Evolutionary conservation across 179 eudicot genomes (phyloP).

Genomic region (Vitellaria paradoxa): DNA sequence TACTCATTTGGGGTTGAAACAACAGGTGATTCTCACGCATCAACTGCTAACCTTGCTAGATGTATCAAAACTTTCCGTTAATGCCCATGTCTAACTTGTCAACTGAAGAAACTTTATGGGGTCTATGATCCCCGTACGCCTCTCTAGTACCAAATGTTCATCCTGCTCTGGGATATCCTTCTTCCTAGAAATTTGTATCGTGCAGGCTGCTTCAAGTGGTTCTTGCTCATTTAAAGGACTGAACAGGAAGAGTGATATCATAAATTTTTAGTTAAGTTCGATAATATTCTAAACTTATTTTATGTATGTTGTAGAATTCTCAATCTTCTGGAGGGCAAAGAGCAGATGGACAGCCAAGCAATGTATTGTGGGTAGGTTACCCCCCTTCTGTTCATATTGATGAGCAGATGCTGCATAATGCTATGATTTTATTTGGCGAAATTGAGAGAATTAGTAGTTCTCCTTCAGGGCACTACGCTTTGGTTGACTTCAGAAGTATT

Average conservation of each 20-base stretch:
- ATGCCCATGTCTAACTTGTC: neutral
- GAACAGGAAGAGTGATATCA: neutral
- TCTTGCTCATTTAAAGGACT: neutral
- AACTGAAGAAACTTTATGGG: neutral
- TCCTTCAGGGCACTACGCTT: constrained; percentile 29
- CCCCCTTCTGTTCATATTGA: constrained; percentile 42
- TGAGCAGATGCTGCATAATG: constrained; percentile 52
- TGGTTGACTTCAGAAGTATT: constrained; percentile 49
- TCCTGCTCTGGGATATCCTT: no score
- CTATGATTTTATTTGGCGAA: constrained; percentile 58
- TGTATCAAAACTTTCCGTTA: no score
- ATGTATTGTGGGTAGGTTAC: constrained; percentile 32
- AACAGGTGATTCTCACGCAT: constrained; percentile 34
- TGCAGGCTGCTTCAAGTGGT: no score
- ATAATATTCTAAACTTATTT: neutral
- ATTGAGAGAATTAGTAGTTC: constrained; percentile 40
- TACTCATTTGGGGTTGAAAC: constrained; percentile 46
- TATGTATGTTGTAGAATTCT: constrained; percentile 39
- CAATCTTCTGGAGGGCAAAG: constrained; percentile 45
- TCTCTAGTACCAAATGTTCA: no score
- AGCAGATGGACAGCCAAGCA: constrained; percentile 36
- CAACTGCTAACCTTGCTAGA: constrained; percentile 6
- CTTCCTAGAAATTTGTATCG: no score
- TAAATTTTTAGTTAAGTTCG: neutral
- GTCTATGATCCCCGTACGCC: no score